A percentile compares a stretch with the other conserved stretches of the same genome.
These are phyloP conservation scores for Yamagishiella unicocca DNA, from an alignment of 139 green algal genomes.

Conservation along the genomic window DNA sequence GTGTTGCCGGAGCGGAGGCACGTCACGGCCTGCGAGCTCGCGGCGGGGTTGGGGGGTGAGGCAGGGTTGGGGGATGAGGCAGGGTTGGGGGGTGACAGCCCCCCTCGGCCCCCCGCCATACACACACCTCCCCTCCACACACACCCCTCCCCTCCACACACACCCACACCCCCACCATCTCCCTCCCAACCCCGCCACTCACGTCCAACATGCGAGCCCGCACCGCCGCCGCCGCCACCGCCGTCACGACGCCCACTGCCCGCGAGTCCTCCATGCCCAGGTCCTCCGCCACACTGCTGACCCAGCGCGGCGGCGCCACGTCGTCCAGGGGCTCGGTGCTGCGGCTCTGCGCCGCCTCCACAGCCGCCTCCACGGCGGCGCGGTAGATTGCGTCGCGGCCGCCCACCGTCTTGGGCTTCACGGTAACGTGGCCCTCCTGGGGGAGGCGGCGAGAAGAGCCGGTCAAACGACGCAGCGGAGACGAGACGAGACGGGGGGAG, in stretches of 20 bases:
- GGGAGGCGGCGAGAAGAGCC: no score
- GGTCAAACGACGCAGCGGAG: no score
- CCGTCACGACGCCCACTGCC: conserved; percentile 42
- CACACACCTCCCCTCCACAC: no score
- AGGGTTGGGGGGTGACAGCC: no score
- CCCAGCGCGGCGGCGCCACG: conserved; percentile 29
- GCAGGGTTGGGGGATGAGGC: background rate
- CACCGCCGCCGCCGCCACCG: conserved; percentile 41
- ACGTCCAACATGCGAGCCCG: conserved; percentile 62
- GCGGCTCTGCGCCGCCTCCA: conserved; percentile 16
- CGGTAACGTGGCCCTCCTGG: conserved; percentile 59
- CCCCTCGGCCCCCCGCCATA: no score
- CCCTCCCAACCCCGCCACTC: background rate
- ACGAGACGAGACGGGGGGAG: no score
- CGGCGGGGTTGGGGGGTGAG: background rate
- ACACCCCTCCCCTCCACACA: no score
- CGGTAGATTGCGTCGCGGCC: conserved; percentile 63
- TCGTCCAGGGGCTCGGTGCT: conserved; percentile 4
- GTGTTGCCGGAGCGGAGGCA: background rate
- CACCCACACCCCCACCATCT: background rate
- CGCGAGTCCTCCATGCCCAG: conserved; percentile 55
- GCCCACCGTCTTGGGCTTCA: conserved; percentile 58
- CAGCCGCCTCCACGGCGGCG: conserved; percentile 63
- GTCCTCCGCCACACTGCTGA: conserved; percentile 51
- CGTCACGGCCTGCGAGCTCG: background rate